A percentile compares a stretch with the other conserved stretches of the same genome.
Evolutionary conservation across 2,329 filamentous ascomycete species (phyloP).

Genomic region (Calonectria pteridis): DNA sequence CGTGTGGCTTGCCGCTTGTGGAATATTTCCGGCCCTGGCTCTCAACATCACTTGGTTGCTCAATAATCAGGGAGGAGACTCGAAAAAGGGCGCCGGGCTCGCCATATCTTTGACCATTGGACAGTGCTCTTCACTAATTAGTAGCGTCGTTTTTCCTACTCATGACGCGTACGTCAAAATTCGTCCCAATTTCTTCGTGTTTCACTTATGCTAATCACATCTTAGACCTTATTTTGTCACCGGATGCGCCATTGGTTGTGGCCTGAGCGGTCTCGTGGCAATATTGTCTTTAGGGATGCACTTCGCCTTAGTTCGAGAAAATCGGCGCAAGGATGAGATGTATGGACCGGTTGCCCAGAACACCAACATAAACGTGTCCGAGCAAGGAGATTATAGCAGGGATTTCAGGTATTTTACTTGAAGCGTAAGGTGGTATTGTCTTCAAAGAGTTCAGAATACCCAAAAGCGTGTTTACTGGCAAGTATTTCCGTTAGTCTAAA

Average conservation of each 20-base stretch:
- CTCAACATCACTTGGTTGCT: slow-evolving; percentile 32
- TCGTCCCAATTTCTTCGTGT: neutral
- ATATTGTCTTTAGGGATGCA: slow-evolving; percentile 19
- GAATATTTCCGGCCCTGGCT: slow-evolving; percentile 26
- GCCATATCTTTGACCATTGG: slow-evolving; percentile 26
- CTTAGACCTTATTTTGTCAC: slow-evolving; percentile 18
- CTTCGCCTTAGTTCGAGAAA: slow-evolving; percentile 23
- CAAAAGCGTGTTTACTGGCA: neutral
- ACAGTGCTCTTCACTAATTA: slow-evolving; percentile 28
- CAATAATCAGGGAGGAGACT: slow-evolving; percentile 31
- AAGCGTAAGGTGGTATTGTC: neutral
- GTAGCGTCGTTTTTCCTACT: slow-evolving; percentile 27
- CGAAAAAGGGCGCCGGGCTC: slow-evolving; percentile 29
- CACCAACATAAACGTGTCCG: slow-evolving; percentile 17
- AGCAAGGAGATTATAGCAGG: slow-evolving; percentile 21
- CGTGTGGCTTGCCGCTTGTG: slow-evolving; percentile 24
- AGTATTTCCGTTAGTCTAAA: too few species aligned
- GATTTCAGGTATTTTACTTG: slow-evolving; percentile 26
- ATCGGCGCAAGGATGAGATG: slow-evolving; percentile 13
- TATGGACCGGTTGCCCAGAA: slow-evolving; percentile 7
- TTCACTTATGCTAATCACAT: neutral
- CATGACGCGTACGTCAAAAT: slow-evolving; percentile 19
- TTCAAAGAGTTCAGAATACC: neutral
- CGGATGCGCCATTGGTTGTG: slow-evolving; percentile 25
- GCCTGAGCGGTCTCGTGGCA: slow-evolving; percentile 11